phyloP scores from a whole-genome alignment of 768 basidiomycete genomes.

The Leccinum uliginosum region DNA sequence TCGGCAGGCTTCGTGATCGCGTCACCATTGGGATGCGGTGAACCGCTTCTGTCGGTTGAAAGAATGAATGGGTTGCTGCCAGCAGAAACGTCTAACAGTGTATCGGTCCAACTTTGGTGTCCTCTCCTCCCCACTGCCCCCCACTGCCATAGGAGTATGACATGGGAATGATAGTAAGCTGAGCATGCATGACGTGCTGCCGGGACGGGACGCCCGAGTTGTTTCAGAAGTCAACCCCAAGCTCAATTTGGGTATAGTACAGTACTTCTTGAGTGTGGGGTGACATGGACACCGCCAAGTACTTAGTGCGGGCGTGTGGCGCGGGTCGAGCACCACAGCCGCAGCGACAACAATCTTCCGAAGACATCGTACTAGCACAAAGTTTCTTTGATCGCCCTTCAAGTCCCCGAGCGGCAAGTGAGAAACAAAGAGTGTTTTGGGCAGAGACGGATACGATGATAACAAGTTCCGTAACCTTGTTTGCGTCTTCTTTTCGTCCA shows the following conservation, averaged over 20 bases:
- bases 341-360: background rate
- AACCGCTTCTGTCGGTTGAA: background rate
- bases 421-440: background rate
- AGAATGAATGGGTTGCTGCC: too few relatives aligned
- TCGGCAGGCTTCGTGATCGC: conserved; percentile 4
- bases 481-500: background rate
- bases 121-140: background rate
- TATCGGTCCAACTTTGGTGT: background rate
- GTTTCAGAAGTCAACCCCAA: background rate
- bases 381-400: background rate
- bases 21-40: background rate
- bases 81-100: background rate
- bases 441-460: background rate
- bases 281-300: too few relatives aligned
- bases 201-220: background rate
- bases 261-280: background rate
- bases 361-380: background rate
- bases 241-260: background rate
- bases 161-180: background rate
- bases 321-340: background rate
- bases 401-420: background rate
- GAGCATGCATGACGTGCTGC: background rate
- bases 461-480: conserved; percentile 1
- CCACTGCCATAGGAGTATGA: background rate
- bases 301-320: background rate